A percentile compares a stretch with the other conserved stretches of the same genome.
These are phyloP conservation scores for Exophiala xenobiotica DNA, from an alignment of 2,329 filamentous ascomycete genomes.

Conservation along the genomic window DNA sequence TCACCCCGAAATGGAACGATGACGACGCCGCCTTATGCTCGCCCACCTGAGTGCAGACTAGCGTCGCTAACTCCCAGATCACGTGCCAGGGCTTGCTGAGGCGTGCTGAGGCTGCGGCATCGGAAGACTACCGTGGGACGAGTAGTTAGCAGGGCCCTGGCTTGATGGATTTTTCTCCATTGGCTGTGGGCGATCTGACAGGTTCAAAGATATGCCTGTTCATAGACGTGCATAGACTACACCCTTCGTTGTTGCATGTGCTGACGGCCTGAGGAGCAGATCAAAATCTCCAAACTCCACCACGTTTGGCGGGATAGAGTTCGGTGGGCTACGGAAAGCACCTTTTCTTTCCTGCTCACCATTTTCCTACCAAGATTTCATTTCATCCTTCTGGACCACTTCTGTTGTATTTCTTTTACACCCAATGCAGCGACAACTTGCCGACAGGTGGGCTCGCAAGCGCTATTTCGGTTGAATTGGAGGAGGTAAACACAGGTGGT, in stretches of 20 bases:
- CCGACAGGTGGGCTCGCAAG: slow-evolving; percentile 50
- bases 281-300: not conserved
- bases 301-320: not conserved
- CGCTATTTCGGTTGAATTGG: slow-evolving; percentile 44
- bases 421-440: slow-evolving; percentile 54
- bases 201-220: too few relatives aligned
- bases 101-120: too few relatives aligned
- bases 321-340: not conserved
- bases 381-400: not conserved
- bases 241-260: not conserved
- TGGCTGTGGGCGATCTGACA: too few relatives aligned
- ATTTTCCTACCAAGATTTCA: not conserved
- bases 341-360: slow-evolving; percentile 1
- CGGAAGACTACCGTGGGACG: too few relatives aligned
- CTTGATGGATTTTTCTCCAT: too few relatives aligned
- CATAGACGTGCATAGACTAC: not conserved
- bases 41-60: too few relatives aligned
- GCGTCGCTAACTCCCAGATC: too few relatives aligned
- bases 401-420: not conserved
- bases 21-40: too few relatives aligned
- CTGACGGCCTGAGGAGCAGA: not conserved
- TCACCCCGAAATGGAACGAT: too few relatives aligned
- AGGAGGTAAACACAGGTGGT: not conserved
- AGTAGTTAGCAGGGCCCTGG: too few relatives aligned
- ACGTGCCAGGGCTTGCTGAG: not conserved